Evolutionary conservation across 805 yeast genomes (phyloP).

Genomic region (Starmerella potacharoeniae): DNA sequence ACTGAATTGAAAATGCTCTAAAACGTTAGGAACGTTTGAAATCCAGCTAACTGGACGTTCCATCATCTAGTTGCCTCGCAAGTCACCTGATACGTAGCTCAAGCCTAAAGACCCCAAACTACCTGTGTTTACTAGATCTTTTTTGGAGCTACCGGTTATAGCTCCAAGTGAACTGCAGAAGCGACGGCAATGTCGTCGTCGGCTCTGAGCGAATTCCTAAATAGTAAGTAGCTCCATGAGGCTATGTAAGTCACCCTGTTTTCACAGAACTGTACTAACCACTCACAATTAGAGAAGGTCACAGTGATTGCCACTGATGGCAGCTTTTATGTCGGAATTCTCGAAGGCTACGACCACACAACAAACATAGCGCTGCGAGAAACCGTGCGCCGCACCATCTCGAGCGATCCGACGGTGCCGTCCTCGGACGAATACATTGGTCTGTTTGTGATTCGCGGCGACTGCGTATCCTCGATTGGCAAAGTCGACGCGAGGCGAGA

Average conservation of each 20-base stretch:
- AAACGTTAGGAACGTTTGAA: too few relatives aligned
- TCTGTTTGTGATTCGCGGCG: constrained; percentile 30
- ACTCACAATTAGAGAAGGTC: constrained; percentile 19
- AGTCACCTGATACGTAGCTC: too few relatives aligned
- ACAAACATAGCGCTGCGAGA: constrained; percentile 28
- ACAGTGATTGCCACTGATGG: constrained; percentile 31
- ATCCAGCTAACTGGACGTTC: too few relatives aligned
- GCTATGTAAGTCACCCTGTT: background rate
- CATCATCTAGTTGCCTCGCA: too few relatives aligned
- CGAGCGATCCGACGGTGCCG: constrained; percentile 9
- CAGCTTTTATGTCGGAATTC: constrained; percentile 25
- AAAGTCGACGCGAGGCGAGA: constrained; percentile 27
- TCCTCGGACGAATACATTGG: constrained; percentile 25
- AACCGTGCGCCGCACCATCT: constrained; percentile 24
- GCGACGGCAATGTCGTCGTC: constrained; percentile 12
- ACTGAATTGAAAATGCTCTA: too few relatives aligned
- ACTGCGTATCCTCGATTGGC: constrained; percentile 29
- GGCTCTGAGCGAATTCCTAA: constrained; percentile 20
- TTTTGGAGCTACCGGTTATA: background rate
- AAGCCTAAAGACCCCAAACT: background rate
- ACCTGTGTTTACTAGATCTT: background rate
- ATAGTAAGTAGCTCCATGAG: constrained; percentile 19
- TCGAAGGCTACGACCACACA: constrained; percentile 31
- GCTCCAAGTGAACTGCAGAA: background rate
- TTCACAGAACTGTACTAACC: constrained; percentile 15